Evolutionary conservation across 2,329 filamentous ascomycete genomes (phyloP).

Genomic region (Exophiala sideris): DNA sequence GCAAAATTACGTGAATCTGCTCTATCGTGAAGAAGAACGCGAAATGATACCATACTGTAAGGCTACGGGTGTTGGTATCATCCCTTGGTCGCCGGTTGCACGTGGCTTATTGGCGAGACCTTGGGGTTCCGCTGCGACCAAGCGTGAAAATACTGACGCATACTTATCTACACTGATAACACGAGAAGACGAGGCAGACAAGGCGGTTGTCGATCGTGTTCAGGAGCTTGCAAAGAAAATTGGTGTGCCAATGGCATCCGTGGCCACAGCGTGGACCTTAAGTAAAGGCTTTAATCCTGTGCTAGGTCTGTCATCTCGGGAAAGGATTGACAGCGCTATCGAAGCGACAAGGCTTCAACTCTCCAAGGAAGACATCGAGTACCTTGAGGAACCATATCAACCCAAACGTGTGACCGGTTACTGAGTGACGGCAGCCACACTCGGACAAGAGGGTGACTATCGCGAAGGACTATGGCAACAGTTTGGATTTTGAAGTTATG

Average conservation of each 20-base stretch:
- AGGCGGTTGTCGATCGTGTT: slow-evolving; percentile 52
- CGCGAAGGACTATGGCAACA: no score
- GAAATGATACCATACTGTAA: slow-evolving; percentile 54
- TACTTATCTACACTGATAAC: slow-evolving; percentile 41
- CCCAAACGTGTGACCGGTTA: slow-evolving; percentile 39
- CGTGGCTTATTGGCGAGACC: slow-evolving; percentile 31
- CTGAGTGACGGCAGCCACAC: background rate
- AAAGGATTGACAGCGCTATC: slow-evolving; percentile 59
- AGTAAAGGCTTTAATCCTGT: slow-evolving; percentile 55
- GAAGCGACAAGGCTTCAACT: slow-evolving; percentile 45
- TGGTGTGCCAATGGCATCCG: slow-evolving; percentile 59
- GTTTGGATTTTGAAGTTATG: no score
- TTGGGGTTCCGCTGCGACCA: slow-evolving; percentile 41
- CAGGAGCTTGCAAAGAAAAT: slow-evolving; percentile 58
- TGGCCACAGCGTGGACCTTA: slow-evolving; percentile 62
- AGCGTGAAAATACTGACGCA: slow-evolving; percentile 38
- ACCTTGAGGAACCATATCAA: slow-evolving; percentile 61
- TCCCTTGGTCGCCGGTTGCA: slow-evolving; percentile 35
- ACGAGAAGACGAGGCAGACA: slow-evolving; percentile 46
- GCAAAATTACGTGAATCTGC: slow-evolving; percentile 51
- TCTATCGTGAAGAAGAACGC: slow-evolving; percentile 57
- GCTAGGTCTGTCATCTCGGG: slow-evolving; percentile 56
- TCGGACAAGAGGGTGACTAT: no score
- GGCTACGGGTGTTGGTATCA: slow-evolving; percentile 47
- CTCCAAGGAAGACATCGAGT: slow-evolving; percentile 56